Evolutionary conservation across 805 yeast species (phyloP), one percentile per base, ranked within the genome.

Genomic region (Lachancea waltii): DNA sequence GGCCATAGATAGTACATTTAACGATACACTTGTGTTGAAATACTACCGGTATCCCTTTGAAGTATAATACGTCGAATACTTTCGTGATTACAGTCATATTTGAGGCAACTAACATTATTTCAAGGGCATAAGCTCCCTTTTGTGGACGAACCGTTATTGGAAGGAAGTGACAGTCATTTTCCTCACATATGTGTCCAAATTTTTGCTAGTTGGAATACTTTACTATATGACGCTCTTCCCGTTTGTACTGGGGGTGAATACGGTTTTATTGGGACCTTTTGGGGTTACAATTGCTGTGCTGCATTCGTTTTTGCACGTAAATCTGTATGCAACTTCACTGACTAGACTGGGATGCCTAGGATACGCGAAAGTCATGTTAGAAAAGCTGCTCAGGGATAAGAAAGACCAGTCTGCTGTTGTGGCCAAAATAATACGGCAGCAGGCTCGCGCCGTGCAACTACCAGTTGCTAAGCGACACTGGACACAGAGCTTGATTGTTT

Each of bases 221-320:
- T 35, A 34, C 18, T 34, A 34, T 17, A 8, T 33, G 14, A 14
- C 17, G 6, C n/a, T 33, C 4, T 33, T 33, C 20, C 37, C 37
- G n/a, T 34, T 34, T 13, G 37, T 34, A 4, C 18, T 34, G 5
- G 37, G 37, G 17, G 19, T 35, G 8, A 22, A 20, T 17, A 35
- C 39, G 3, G 34, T 35, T 7, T 10, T 35, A 23, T 23, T 29
- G 17, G 39, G 39, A 7, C 39, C 39, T 5, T 23, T 30, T 8
- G 39, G 39, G 5, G 24, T 29, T 5, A 35, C 34, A 22, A 29
- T 35, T 16, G 39, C 39, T 13, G 33, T 28, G 7, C 24, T 35
- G 3, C 39, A 35, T 22, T 28, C 39, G 14, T 10, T 30, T 2
- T 16, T 35, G 20, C 39, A 35, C 27, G 34, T 35, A 17, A 35